Evolutionary conservation across 208 protist species (phyloP), one percentile per base, ranked within the genome.

Genomic region (Tritrichomonas musculus): DNA sequence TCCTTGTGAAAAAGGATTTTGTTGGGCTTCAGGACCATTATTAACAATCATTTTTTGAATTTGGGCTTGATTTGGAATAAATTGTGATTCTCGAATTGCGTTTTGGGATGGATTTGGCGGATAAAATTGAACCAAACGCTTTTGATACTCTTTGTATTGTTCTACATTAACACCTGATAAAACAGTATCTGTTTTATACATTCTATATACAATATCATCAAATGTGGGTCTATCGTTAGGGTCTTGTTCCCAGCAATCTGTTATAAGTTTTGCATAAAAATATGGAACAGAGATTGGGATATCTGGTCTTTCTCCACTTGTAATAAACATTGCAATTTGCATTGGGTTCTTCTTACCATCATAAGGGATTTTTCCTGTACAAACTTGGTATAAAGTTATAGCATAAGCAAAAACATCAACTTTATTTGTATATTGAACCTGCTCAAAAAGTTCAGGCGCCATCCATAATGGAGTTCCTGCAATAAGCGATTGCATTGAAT

Each of bases 391-490:
- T n/a, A 88, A 39, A 39, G 57, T 44, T 9, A 88, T 47, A 27
- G n/a, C 77, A 57, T 88, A 88, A 39, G 77, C 77, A 36, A 53
- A 88, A 39, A 88, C 77, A 57, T 88, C 77, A 39, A 88, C 77
- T 1, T 47, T 50, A 39, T 88, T 88, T 57, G 41, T 88, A 57
- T 88, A 88, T 88, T 88, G 77, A n/a, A 33, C 47, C 33, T 47
- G n/a, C 22, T 39, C 5, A 60, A 88, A 88, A 20, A 88, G 77
- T 57, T 88, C 77, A 39, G 77, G 77, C 1, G 77, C 77, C 77
- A 88, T 88, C 77, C 77, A 88, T 5, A 88, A 39, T 88, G 77
- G 77, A 27, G 77, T 53, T 33, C 77, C 77, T 13, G 47, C 77
- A 57, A 88, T 30, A 27, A 88, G 33, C 33, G 77, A 88, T 88